Conservation (phyloP, 768 basidiomycete species). For the Amanita pallidorosea region DNA sequence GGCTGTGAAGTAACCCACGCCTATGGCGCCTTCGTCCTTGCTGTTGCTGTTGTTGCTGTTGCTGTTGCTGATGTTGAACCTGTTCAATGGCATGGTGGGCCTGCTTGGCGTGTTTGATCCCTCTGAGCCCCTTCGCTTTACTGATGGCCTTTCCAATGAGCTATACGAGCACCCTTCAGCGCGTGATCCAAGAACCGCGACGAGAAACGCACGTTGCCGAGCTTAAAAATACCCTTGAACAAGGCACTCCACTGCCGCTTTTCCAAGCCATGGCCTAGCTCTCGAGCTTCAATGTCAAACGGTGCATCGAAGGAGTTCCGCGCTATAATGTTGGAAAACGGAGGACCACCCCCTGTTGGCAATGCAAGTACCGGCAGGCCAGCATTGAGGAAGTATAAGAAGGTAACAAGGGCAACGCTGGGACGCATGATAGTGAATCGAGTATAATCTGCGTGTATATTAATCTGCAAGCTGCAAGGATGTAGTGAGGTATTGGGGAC, state of each 20-base stretch:
- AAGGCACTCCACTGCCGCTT: background rate
- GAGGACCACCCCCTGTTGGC: background rate
- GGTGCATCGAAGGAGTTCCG: background rate
- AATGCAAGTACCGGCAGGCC: background rate
- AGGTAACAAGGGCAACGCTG: background rate
- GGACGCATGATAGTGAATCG: background rate
- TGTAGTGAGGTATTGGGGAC: background rate
- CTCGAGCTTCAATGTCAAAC: background rate
- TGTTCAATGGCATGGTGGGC: too few species aligned
- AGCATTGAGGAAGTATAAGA: background rate
- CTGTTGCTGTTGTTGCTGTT: background rate
- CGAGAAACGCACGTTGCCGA: too few species aligned
- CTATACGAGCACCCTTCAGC: too few species aligned
- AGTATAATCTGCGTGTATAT: too few species aligned
- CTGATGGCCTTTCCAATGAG: too few species aligned
- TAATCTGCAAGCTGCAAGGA: too few species aligned
- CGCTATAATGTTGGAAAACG: background rate
- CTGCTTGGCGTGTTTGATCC: too few species aligned
- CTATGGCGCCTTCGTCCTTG: background rate
- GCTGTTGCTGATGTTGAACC: background rate
- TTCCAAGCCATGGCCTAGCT: background rate
- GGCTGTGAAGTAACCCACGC: background rate
- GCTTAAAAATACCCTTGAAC: background rate
- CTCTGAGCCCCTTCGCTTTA: too few species aligned
- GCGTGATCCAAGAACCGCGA: too few species aligned